Evolutionary conservation across 2,329 filamentous ascomycete genomes (phyloP), one percentile per base, ranked within the genome.

Genomic region (Penicillium janthinellum): DNA sequence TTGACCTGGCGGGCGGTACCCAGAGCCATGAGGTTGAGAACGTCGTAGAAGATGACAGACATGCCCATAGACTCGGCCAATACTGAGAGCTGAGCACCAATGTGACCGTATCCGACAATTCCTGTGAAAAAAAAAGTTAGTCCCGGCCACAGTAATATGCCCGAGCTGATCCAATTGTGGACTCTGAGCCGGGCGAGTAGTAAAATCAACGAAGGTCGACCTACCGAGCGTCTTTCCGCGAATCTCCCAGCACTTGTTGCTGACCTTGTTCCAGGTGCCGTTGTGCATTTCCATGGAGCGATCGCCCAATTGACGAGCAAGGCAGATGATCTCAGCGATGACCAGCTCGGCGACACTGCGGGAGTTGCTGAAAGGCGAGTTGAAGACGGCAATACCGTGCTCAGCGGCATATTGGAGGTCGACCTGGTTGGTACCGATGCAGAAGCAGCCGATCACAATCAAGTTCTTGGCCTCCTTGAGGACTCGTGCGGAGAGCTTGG

Each of bases 241-340:
- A 70, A 98, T 92, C 77, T 99, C 95, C 95, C 95, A 98, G 84
- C 95, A 99, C 73, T 90, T 93, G 71, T 86, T 85, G 81, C 92
- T 96, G 72, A 98, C 93, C 82, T 99, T 99, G 79, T 98, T 98
- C 95, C 95, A 99, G 45, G 87, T 92, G 58, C 95, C 95, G 58
- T 86, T 86, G 82, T 99, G 95, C 85, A 99, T 87, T 81, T 99
- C 95, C 71, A 86, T 92, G 63, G 91, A 96, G 68, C 95, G 91
- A 78, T 99, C 95, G 63, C 91, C 89, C 37, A 99, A 84, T 79
- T 99, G 95, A 60, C 95, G 89, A 22, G 95, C 95, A 56, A 99
- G 88, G 41, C 84, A 82, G 71, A 99, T 97, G 73, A 99, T 93
- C 79, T 97, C 94, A 56, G 84, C 90, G 74, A 99, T 97, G 69